Evolutionary conservation across 2,329 filamentous ascomycete species (phyloP).

Genomic region (Chaetomiaceae sp.): DNA sequence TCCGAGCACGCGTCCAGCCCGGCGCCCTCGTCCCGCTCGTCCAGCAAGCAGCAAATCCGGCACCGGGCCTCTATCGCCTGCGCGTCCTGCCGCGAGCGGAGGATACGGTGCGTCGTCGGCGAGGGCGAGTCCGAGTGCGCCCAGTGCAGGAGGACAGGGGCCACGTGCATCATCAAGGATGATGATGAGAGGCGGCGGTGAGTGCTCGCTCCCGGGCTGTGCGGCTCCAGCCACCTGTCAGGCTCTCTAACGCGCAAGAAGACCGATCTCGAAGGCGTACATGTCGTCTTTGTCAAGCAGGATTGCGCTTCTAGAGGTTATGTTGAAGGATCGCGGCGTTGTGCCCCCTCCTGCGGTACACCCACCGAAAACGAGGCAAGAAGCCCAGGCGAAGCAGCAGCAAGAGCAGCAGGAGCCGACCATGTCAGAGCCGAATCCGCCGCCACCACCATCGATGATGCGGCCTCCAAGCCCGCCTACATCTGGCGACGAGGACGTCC

Average conservation of each 20-base stretch:
- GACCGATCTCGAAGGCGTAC: slow-evolving; percentile 53
- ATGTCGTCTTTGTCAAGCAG: slow-evolving; percentile 51
- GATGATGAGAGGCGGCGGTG: slow-evolving; percentile 51
- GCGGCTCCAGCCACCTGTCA: background rate
- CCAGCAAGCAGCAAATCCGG: slow-evolving; percentile 34
- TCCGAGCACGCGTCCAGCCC: slow-evolving; percentile 33
- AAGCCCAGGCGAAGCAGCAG: slow-evolving; percentile 30
- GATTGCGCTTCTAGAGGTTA: slow-evolving; percentile 44
- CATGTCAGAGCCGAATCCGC: background rate
- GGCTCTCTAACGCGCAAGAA: slow-evolving; percentile 28
- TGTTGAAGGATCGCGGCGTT: slow-evolving; percentile 45
- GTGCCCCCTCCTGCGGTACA: slow-evolving; percentile 45
- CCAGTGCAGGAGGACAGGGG: slow-evolving; percentile 46
- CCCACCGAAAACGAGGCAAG: slow-evolving; percentile 46
- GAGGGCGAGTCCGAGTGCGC: slow-evolving; percentile 45
- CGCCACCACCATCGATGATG: slow-evolving; percentile 17
- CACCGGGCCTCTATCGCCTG: slow-evolving; percentile 50
- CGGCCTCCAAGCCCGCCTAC: slow-evolving; percentile 22
- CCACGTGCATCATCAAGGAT: slow-evolving; percentile 50
- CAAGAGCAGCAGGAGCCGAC: slow-evolving; percentile 21
- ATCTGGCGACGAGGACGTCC: slow-evolving; percentile 30
- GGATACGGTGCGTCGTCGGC: slow-evolving; percentile 47
- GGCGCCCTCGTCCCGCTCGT: slow-evolving; percentile 23
- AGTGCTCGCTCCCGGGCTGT: slow-evolving; percentile 14
- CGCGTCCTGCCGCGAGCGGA: slow-evolving; percentile 44